phyloP scores from a whole-genome alignment of 2,329 filamentous ascomycete species.

The Lachnellula willkommii region DNA sequence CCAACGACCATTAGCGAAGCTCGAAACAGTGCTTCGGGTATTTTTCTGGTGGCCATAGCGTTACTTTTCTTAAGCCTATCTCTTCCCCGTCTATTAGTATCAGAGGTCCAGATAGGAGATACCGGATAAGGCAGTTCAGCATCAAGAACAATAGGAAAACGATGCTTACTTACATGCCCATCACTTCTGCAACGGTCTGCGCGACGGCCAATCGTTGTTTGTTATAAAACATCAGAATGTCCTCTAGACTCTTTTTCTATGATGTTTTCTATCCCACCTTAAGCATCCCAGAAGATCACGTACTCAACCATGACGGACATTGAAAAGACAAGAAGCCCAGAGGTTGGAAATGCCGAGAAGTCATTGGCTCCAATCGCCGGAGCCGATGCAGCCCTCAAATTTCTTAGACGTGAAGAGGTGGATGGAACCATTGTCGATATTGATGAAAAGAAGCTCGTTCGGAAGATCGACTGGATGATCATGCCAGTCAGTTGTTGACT shows the following conservation, averaged over 20 bases:
- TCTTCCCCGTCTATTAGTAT: not conserved
- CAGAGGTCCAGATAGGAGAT: not conserved
- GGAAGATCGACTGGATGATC: conserved; percentile 51
- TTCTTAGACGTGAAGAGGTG: not conserved
- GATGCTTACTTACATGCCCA: not conserved
- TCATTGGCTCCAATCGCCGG: not conserved
- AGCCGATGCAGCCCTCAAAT: not conserved
- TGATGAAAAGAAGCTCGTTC: conserved; percentile 11
- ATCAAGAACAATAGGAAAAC: not conserved
- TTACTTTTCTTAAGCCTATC: not conserved
- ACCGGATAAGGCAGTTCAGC: not conserved
- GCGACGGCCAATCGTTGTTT: not conserved
- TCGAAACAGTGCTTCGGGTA: not conserved
- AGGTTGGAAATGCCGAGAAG: not conserved
- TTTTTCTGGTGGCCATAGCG: not conserved
- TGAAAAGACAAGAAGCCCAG: not conserved
- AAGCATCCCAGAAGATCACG: not conserved
- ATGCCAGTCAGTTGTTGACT: conserved; percentile 40
- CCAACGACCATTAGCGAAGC: not conserved
- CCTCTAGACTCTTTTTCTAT: conserved; percentile 1
- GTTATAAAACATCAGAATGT: not conserved
- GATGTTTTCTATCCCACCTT: conserved; percentile 7
- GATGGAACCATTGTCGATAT: not conserved
- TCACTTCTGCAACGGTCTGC: not conserved
- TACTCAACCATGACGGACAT: not conserved